phyloP scores from a whole-genome alignment of 1,284 basidiomycete genomes.

The Fomes fomentarius region DNA sequence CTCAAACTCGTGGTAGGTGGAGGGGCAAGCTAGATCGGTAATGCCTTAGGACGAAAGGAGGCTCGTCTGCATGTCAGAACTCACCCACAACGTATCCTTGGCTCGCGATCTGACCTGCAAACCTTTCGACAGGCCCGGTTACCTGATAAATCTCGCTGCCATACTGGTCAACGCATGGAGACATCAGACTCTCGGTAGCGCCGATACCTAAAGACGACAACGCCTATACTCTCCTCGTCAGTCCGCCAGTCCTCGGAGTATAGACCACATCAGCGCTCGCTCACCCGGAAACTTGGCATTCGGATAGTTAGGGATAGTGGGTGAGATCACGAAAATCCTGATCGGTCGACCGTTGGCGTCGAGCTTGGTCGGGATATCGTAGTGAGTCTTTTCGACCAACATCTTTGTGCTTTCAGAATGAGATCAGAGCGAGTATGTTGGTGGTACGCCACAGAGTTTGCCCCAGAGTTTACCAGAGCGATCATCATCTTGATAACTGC shows the following conservation, averaged over 20 bases:
- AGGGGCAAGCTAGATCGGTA: constrained; percentile 65
- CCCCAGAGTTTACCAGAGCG: too few species aligned
- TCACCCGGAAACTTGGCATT: constrained; percentile 82
- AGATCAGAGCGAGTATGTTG: neutral
- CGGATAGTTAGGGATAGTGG: constrained; percentile 71
- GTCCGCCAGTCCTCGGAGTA: too few species aligned
- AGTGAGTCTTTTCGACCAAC: constrained; percentile 80
- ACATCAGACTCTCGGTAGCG: neutral
- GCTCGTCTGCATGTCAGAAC: constrained; percentile 26
- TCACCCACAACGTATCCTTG: constrained; percentile 81
- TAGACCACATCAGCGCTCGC: too few species aligned
- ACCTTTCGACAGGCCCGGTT: constrained; percentile 85
- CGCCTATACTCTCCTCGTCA: too few species aligned
- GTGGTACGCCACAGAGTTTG: neutral
- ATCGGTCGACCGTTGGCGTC: constrained; percentile 67
- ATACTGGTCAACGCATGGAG: neutral
- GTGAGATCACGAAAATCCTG: constrained; percentile 78
- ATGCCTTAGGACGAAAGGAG: neutral
- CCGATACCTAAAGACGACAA: constrained; percentile 77
- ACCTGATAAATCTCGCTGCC: constrained; percentile 85
- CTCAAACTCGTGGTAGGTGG: constrained; percentile 89
- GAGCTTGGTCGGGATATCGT: constrained; percentile 75
- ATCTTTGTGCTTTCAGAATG: constrained; percentile 35
- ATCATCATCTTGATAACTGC: too few species aligned
- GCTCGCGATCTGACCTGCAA: constrained; percentile 90